These are phyloP conservation scores for Theileria orientalis DNA, from an alignment of 169 alveolate genomes.

Conservation along the genomic window DNA sequence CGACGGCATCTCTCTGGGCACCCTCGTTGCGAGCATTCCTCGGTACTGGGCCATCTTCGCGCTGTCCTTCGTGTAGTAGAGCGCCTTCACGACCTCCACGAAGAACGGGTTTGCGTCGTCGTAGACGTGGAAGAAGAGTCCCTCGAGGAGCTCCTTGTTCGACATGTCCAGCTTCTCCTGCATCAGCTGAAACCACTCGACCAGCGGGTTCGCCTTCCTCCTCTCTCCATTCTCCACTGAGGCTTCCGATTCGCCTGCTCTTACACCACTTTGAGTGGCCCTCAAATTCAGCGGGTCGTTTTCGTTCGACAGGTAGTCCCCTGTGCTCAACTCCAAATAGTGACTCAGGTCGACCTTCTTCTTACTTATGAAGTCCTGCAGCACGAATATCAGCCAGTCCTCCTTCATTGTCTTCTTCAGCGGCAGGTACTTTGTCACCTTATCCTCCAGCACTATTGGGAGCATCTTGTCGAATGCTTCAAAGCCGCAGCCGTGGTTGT, in stretches of 20 bases:
- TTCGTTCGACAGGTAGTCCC: no score
- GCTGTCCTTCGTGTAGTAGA: background rate
- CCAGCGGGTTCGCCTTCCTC: background rate
- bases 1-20: background rate
- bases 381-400: constrained; percentile 51
- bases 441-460: constrained; percentile 9
- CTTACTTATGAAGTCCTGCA: constrained; percentile 12
- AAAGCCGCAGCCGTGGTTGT: constrained; percentile 40
- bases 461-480: constrained; percentile 12
- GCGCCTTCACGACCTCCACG: background rate
- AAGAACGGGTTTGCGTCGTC: background rate
- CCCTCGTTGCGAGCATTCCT: background rate
- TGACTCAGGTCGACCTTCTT: background rate
- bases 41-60: background rate
- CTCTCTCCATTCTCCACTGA: background rate
- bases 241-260: no score
- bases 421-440: constrained; percentile 23
- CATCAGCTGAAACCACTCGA: background rate
- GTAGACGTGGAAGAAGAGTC: background rate
- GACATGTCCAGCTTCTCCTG: background rate
- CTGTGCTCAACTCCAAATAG: background rate
- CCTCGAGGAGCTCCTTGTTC: background rate
- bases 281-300: no score
- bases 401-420: constrained; percentile 30
- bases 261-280: no score